Conservation (phyloP, 768 basidiomycete species). For the Termitomyces sp. region DNA sequence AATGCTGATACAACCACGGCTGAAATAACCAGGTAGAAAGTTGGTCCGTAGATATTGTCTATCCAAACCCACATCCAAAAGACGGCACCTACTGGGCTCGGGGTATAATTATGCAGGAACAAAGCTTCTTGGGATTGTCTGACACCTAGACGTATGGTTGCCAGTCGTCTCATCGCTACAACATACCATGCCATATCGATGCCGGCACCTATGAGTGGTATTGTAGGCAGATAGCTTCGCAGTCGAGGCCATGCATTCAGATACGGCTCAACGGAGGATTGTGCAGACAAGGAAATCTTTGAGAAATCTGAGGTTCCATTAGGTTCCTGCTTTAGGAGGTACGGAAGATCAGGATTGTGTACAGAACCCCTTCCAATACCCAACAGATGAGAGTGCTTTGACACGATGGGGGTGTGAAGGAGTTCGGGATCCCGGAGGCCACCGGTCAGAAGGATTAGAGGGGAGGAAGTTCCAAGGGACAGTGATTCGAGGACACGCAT, state of each 20-base stretch:
- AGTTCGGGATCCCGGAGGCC: conserved; percentile 61
- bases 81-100: conserved; percentile 32
- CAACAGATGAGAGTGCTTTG: conserved; percentile 63
- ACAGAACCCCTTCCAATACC: conserved; percentile 72
- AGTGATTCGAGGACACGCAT: conserved; percentile 37
- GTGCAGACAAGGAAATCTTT: conserved; percentile 18
- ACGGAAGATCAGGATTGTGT: conserved; percentile 56
- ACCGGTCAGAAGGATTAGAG: conserved; percentile 77
- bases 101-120: conserved; percentile 18
- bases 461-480: conserved; percentile 26
- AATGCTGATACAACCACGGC: not conserved
- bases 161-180: conserved; percentile 50
- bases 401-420: conserved; percentile 46
- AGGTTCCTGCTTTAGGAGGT: conserved; percentile 23
- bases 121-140: not conserved
- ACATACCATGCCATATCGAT: conserved; percentile 62
- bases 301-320: conserved; percentile 1
- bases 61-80: conserved; percentile 47
- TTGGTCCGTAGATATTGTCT: not conserved
- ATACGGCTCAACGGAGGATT: conserved; percentile 37
- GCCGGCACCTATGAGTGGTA: conserved; percentile 65
- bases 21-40: not conserved
- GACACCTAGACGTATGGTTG: conserved; percentile 13
- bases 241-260: conserved; percentile 20
- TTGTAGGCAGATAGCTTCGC: conserved; percentile 32